Conservation (phyloP, 768 basidiomycete species). For the Cyclocybe cylindracea region DNA sequence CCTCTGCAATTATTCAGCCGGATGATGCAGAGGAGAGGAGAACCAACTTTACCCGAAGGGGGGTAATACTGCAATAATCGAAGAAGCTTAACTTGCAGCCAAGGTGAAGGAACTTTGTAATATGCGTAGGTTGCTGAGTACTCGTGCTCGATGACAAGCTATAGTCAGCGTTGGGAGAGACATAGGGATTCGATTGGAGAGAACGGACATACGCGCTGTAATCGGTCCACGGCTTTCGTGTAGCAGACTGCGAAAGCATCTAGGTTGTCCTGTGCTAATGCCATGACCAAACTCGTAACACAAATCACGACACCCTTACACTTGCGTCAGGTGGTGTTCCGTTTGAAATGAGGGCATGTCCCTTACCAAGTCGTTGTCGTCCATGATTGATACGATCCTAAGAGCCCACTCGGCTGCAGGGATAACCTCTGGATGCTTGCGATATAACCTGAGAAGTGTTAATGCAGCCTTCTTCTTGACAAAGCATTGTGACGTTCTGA, state of each 20-base stretch:
- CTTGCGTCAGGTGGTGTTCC: background rate
- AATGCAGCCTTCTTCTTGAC: slow-evolving; percentile 99
- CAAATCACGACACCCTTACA: slow-evolving; percentile 90
- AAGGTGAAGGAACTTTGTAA: slow-evolving; percentile 96
- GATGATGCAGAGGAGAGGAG: background rate
- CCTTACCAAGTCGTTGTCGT: slow-evolving; percentile 80
- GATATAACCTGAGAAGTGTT: slow-evolving; percentile 88
- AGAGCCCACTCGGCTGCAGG: slow-evolving; percentile 95
- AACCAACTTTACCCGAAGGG: slow-evolving; percentile 69
- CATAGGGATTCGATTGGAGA: background rate
- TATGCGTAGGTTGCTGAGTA: slow-evolving; percentile 90
- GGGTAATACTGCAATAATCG: slow-evolving; percentile 94
- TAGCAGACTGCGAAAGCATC: slow-evolving; percentile 92
- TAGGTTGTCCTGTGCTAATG: slow-evolving; percentile 90
- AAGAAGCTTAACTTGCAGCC: slow-evolving; percentile 95
- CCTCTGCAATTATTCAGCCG: slow-evolving; percentile 27
- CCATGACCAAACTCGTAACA: slow-evolving; percentile 90
- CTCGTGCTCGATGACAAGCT: slow-evolving; percentile 93
- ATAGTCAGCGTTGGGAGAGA: slow-evolving; percentile 2
- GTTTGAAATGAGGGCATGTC: slow-evolving; percentile 9
- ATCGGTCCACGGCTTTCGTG: slow-evolving; percentile 89
- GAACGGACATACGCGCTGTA: slow-evolving; percentile 64
- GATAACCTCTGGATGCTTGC: slow-evolving; percentile 94
- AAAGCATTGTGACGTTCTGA: slow-evolving; percentile 89
- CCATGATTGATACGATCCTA: slow-evolving; percentile 94